Base-by-base conservation (phyloP, 2,329 filamentous ascomycete genomes). In the Elsinoe necatrix region DNA sequence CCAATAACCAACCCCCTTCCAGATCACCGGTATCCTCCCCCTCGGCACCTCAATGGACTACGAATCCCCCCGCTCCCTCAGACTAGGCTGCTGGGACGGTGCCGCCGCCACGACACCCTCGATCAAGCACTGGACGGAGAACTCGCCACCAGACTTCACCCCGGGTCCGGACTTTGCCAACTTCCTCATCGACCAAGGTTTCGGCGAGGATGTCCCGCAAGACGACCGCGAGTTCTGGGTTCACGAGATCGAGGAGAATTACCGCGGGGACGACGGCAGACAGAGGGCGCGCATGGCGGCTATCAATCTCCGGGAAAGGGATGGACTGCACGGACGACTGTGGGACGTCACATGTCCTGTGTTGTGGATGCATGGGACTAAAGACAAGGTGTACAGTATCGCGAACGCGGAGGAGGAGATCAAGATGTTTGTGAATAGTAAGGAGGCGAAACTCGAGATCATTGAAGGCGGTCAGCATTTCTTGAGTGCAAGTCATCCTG, bases 1-100 rank as follows among this genome's bases (percentile, higher is more conserved):
- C 16, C 1, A 31, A 16, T 25, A 11, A 14, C 18, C 12, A 11
- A 16, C 45, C 27, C 16, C 41, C 4, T 11, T 16, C n/a, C 56
- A 78, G 75, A 76, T 80, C 60, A 62, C 66, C 25, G 78, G 78
- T 4, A 72, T 80, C 54, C 72, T 80, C 20, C 76, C 75, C 0
- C 66, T 80, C 7, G 77, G 77, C 16, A 78, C 77, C 3, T 79
- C 75, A 0, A 68, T 80, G 65, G 77, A 79, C 65, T 72, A 66
- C 56, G 77, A 80, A 60, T 75, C 72, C 27, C 63, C 70, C 14
- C 68, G 71, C 14, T 74, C 71, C 12, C 71, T 73, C 20, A 59
- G 64, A 4, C 66, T 77, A 1, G 72, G 74, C 4, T 79, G 77
- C 67, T 80, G 77, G 77, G 69, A 80, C 58, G 70, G 68, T 3